phyloP scores from a whole-genome alignment of 2,329 filamentous ascomycete genomes.

The Sclerotinia borealis region DNA sequence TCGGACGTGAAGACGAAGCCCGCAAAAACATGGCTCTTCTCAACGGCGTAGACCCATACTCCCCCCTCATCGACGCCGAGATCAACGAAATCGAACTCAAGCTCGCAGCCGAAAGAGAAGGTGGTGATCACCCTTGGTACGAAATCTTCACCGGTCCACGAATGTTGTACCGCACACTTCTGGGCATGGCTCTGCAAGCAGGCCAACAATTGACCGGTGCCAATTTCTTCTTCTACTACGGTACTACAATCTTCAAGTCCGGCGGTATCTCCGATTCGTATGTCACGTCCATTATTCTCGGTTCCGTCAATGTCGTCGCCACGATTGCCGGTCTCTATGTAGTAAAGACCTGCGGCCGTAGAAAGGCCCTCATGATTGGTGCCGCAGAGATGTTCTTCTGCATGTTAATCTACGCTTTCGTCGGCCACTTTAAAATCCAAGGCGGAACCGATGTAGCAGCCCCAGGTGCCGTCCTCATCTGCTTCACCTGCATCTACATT shows the following conservation, averaged over 20 bases:
- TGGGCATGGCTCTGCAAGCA: constrained; percentile 58
- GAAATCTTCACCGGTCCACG: constrained; percentile 64
- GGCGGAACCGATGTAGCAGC: constrained; percentile 39
- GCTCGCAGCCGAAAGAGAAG: constrained; percentile 42
- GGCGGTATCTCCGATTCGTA: constrained; percentile 61
- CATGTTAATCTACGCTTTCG: constrained; percentile 51
- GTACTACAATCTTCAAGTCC: constrained; percentile 57
- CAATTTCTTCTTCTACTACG: constrained; percentile 65
- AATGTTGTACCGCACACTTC: constrained; percentile 57
- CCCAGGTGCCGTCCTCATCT: constrained; percentile 55
- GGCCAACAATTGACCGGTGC: constrained; percentile 64
- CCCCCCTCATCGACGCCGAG: constrained; percentile 39
- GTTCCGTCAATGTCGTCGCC: constrained; percentile 60
- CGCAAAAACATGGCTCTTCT: constrained; percentile 43
- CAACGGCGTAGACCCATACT: constrained; percentile 36
- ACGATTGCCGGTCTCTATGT: constrained; percentile 61
- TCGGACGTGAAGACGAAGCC: constrained; percentile 43
- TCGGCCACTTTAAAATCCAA: constrained; percentile 42
- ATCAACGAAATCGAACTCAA: constrained; percentile 48
- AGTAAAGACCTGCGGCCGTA: constrained; percentile 59
- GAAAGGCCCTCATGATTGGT: constrained; percentile 56
- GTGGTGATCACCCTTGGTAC: constrained; percentile 34
- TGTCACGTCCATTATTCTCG: constrained; percentile 61
- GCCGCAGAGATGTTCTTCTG: constrained; percentile 55
- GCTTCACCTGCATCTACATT: constrained; percentile 62